Evolutionary conservation across 169 alveolate genomes (phyloP), one percentile per base, ranked within the genome.

Genomic region (Eimeria necatrix): DNA sequence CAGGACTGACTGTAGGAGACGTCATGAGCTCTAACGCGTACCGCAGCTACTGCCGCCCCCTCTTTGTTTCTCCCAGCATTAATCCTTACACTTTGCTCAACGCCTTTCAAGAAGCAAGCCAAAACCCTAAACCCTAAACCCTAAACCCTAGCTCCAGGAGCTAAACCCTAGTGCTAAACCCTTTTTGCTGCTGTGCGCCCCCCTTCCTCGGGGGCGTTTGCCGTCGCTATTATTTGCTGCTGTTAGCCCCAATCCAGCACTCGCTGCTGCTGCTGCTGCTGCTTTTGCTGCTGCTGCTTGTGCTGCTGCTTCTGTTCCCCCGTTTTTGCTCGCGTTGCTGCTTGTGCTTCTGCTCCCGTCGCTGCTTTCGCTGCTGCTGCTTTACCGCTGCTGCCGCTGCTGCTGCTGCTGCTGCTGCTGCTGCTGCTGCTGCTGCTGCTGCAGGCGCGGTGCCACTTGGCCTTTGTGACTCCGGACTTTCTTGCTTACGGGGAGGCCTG

Each of bases 371-470:
- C 68, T 56, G 68, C 68, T 56, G 68, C 68, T 56, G 68, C 68
- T 56, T 12, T 10, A 0, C 20, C 64, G 68, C 68, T 56, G 68
- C 68, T 56, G 68, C 68, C 0, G 20, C 20, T 56, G 68, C 68
- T 56, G 68, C 68, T 56, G 68, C 68, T 56, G 12, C 68, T 56
- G 49, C 95, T 56, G 64, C 64, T 56, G 68, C 68, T 56, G 68
- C 68, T 56, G 68, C 68, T 12, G 20, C 20, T 56, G 68, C 68
- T 56, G 68, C 68, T 56, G 68, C 68, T 56, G 12, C 68, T 56
- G 49, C 95, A 90, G 95, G 71, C 88, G 10, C 88, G 90, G 22
- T 76, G 95, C 24, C 95, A 92, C 73, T 32, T 92, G 60, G 95
- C 95, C 2, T 78, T 92, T 41, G 92, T 92, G n/a, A 92, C 95